Evolutionary conservation across 192 early-diverging fungal species (phyloP).

Genomic region (Backusella australiensis): DNA sequence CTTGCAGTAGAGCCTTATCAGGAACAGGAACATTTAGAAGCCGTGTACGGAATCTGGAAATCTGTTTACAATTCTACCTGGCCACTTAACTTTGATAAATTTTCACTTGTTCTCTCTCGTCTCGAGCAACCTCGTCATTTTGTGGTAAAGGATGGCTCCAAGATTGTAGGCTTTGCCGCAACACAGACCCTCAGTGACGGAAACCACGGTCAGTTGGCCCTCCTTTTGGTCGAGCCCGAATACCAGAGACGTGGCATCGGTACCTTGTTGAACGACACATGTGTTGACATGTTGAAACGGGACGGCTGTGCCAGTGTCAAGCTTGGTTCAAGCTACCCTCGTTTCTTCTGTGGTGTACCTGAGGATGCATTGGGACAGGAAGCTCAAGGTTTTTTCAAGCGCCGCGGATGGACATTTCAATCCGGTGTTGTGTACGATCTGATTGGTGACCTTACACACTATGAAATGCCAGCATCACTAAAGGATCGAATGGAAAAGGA

Average conservation of each 20-base stretch:
- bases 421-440: slow-evolving; percentile 21
- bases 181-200: neutral
- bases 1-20: neutral
- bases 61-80: slow-evolving; percentile 8
- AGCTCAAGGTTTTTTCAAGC: slow-evolving; percentile 20
- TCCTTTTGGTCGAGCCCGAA: slow-evolving; percentile 27
- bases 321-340: slow-evolving; percentile 37
- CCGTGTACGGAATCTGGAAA: slow-evolving; percentile 23
- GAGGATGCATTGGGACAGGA: slow-evolving; percentile 17
- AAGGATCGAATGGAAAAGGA: slow-evolving; percentile 31
- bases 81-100: slow-evolving; percentile 19
- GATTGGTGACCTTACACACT: slow-evolving; percentile 25
- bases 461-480: slow-evolving; percentile 21
- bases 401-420: slow-evolving; percentile 30
- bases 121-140: slow-evolving; percentile 14
- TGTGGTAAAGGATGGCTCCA: slow-evolving; percentile 12
- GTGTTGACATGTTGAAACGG: slow-evolving; percentile 15
- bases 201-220: slow-evolving; percentile 27
- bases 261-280: slow-evolving; percentile 20
- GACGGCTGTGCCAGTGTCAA: neutral
- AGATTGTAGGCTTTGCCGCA: slow-evolving; percentile 33
- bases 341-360: slow-evolving; percentile 38
- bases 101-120: slow-evolving; percentile 14
- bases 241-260: slow-evolving; percentile 31
- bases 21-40: slow-evolving; percentile 13